phyloP scores from a whole-genome alignment of 257 asterid genomes.

The Nicotiana noctiflora region DNA sequence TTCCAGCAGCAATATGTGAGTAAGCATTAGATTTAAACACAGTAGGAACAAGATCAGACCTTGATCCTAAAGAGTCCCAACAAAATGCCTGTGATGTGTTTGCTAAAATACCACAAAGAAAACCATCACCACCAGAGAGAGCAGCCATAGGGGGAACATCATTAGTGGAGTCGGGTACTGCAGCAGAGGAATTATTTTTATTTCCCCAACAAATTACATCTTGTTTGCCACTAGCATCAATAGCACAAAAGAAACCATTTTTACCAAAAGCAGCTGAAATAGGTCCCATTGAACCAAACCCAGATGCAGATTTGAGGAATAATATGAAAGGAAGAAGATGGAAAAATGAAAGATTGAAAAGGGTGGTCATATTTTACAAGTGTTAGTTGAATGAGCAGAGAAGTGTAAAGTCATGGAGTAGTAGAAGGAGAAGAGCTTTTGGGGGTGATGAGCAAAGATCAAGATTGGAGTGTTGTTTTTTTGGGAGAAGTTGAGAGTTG shows the following conservation, averaged over 20 bases:
- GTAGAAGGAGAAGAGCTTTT: neutral
- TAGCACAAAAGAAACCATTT: conserved; percentile 65
- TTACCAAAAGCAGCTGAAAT: conserved; percentile 78
- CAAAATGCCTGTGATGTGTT: conserved; percentile 72
- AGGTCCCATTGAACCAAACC: conserved; percentile 83
- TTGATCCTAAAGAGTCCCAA: conserved; percentile 48
- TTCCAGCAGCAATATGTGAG: conserved; percentile 71
- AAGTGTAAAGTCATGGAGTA: conserved; percentile 19
- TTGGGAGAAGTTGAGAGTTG: neutral
- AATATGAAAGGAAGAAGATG: neutral
- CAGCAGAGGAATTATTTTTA: conserved; percentile 25
- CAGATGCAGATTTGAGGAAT: conserved; percentile 36
- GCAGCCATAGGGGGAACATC: conserved; percentile 63
- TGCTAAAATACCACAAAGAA: conserved; percentile 72
- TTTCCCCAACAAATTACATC: conserved; percentile 86
- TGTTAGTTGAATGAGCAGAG: neutral
- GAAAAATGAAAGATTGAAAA: neutral
- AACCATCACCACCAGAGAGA: conserved; percentile 75
- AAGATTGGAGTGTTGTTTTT: neutral
- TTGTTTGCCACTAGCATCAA: conserved; percentile 92
- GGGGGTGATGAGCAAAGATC: neutral
- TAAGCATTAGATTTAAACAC: conserved; percentile 39
- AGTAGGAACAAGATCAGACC: conserved; percentile 64
- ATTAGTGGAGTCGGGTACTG: conserved; percentile 6
- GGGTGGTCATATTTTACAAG: conserved; percentile 11